Conservation (phyloP, 2,329 filamentous ascomycete species). For the Xenoacremonium recifei region DNA sequence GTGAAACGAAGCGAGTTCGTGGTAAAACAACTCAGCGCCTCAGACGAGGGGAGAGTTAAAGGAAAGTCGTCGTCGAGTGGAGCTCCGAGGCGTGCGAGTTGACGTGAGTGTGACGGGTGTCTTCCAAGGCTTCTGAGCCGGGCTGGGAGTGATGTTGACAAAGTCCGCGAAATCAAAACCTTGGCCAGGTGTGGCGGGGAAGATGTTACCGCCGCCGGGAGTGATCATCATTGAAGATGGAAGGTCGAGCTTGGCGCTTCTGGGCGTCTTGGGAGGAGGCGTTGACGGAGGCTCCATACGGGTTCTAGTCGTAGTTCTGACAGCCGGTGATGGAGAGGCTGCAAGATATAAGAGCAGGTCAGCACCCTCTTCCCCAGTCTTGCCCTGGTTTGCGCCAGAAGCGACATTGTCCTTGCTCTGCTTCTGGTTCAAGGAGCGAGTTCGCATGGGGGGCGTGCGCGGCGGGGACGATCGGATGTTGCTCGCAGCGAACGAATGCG, state of each 20-base stretch:
- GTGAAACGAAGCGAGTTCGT: conserved; percentile 12
- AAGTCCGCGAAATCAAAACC: conserved; percentile 94
- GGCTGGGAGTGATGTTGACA: conserved; percentile 94
- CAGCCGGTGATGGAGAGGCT: conserved; percentile 84
- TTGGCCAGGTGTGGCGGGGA: conserved; percentile 77
- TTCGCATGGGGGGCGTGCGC: conserved; percentile 72
- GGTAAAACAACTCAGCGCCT: not conserved
- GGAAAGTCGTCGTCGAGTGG: conserved; percentile 73
- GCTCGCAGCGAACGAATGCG: conserved; percentile 68
- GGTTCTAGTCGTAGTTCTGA: conserved; percentile 42
- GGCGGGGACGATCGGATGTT: conserved; percentile 77
- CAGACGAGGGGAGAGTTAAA: conserved; percentile 64
- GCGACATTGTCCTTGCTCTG: conserved; percentile 47
- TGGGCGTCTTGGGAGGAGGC: conserved; percentile 71
- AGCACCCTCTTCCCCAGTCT: conserved; percentile 74
- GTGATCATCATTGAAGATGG: conserved; percentile 90
- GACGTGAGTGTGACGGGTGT: conserved; percentile 63
- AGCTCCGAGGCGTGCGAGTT: conserved; percentile 58
- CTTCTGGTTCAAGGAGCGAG: conserved; percentile 45
- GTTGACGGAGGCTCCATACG: conserved; percentile 71
- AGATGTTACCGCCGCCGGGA: conserved; percentile 67
- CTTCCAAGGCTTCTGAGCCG: conserved; percentile 86
- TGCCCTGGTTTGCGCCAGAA: conserved; percentile 45
- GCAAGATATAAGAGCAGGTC: conserved; percentile 82
- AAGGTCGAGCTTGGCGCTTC: conserved; percentile 63